Evolutionary conservation across 139 green algal genomes (phyloP).

Genomic region (Micractinium conductrix): DNA sequence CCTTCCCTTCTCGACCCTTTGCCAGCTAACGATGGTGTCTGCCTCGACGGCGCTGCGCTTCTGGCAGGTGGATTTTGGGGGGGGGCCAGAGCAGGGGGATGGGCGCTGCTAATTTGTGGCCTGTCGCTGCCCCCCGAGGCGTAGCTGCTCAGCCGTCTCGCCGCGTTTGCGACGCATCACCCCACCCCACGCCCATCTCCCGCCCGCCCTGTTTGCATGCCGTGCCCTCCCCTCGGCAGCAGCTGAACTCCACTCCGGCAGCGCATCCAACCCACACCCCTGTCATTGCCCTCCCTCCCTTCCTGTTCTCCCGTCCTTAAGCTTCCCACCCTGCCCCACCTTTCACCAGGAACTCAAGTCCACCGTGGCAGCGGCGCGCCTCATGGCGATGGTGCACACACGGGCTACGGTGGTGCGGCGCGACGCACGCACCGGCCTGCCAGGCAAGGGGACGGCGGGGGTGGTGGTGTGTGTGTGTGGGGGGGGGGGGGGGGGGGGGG

Average conservation of each 20-base stretch:
- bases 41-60: slow-evolving; percentile 4
- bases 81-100: background rate
- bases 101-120: background rate
- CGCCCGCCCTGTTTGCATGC: background rate
- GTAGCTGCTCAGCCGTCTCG: background rate
- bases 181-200: background rate
- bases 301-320: no score
- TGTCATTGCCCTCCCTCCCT: background rate
- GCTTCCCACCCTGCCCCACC: no score
- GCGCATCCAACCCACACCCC: no score
- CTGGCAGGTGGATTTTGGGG: slow-evolving; percentile 1
- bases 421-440: background rate
- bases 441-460: background rate
- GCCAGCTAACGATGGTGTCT: background rate
- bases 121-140: background rate
- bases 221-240: no score
- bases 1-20: no score
- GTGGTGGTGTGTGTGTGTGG: background rate
- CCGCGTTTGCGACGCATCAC: background rate
- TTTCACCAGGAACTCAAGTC: background rate
- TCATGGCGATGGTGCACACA: background rate
- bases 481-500: no score
- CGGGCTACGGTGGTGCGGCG: background rate
- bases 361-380: slow-evolving; percentile 13
- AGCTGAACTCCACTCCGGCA: no score